Evolutionary conservation across 1,284 basidiomycete species (phyloP), one percentile per base, ranked within the genome.

Genomic region (Ustilago xerochloae): DNA sequence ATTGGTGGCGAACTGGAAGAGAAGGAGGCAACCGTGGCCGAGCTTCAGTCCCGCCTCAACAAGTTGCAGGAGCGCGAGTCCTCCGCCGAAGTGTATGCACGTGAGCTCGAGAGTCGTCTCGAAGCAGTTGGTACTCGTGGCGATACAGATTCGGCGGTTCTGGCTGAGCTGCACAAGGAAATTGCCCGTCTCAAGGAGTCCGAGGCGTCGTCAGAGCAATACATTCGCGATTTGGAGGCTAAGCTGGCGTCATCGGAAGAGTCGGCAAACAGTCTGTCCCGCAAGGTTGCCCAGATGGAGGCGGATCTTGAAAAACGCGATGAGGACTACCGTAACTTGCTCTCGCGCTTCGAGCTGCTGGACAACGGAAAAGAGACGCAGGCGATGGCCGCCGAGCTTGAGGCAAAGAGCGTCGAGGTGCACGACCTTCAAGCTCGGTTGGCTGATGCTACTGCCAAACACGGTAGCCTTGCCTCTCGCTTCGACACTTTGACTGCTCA

Each of bases 21-120:
- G 13, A 93, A 96, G 83, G 86, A 91, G 74, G 93, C 94, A 79
- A 89, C 77, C 12, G 68, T 97, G 6, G 91, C 91, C 77, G 94
- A 98, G 82, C 88, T 99, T 47, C 88, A 92, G 65, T 85, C 89
- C 29, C 88, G 95, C 43, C 87, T 97, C 49, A 88, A 88, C 18
- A 97, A 96, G 85, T 85, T 98, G 43, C 87, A 89, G 2, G 94
- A 97, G 83, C 88, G 95, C 57, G 96, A 98, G 84, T 88, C 90
- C 2, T 92, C 93, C 0, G 94, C 93, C 28, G 95, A 98, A 88
- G 92, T 91, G 1, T 97, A 98, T 84, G 91, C 97, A 26, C 91
- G 90, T 47, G 94, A 97, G 83, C 87, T 98, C 28, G 95, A 99
- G 85, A 90, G 91, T 75, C 93, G 93, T 85, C 90, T 98, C 83